Evolutionary conservation across 2,329 filamentous ascomycete species (phyloP).

Genomic region (Penicillium sp.): DNA sequence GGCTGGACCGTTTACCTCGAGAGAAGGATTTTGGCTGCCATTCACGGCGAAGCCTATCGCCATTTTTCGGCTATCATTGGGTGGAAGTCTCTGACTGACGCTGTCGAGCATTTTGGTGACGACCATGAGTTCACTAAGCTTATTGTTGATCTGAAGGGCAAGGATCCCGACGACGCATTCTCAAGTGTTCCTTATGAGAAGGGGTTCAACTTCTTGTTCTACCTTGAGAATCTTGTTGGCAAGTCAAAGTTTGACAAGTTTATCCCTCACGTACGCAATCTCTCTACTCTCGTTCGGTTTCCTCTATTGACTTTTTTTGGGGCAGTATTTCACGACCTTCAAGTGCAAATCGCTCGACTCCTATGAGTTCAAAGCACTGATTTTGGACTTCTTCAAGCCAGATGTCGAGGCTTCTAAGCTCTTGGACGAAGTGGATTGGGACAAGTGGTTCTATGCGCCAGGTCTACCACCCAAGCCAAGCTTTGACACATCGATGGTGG

Average conservation of each 20-base stretch:
- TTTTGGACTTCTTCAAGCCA: slow-evolving; percentile 76
- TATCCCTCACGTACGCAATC: slow-evolving; percentile 66
- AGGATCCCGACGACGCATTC: slow-evolving; percentile 95
- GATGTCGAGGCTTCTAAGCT: slow-evolving; percentile 63
- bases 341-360: slow-evolving; percentile 84
- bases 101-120: slow-evolving; percentile 72
- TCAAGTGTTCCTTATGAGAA: slow-evolving; percentile 93
- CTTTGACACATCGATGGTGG: slow-evolving; percentile 84
- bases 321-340: slow-evolving; percentile 77
- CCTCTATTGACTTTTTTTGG: slow-evolving; percentile 3
- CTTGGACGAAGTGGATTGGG: slow-evolving; percentile 76
- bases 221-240: slow-evolving; percentile 81
- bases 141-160: slow-evolving; percentile 78
- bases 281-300: neutral
- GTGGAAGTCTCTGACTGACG: slow-evolving; percentile 84
- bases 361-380: slow-evolving; percentile 87
- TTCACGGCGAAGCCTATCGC: slow-evolving; percentile 77
- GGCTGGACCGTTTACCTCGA: slow-evolving; percentile 97
- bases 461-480: slow-evolving; percentile 86
- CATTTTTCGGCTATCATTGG: slow-evolving; percentile 96
- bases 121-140: slow-evolving; percentile 94
- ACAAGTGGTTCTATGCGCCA: slow-evolving; percentile 81
- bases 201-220: slow-evolving; percentile 89
- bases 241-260: slow-evolving; percentile 90
- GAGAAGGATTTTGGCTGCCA: slow-evolving; percentile 58